Evolutionary conservation across 2,329 filamentous ascomycete species (phyloP), one percentile per base, ranked within the genome.

Genomic region (Talaromyces sp.): DNA sequence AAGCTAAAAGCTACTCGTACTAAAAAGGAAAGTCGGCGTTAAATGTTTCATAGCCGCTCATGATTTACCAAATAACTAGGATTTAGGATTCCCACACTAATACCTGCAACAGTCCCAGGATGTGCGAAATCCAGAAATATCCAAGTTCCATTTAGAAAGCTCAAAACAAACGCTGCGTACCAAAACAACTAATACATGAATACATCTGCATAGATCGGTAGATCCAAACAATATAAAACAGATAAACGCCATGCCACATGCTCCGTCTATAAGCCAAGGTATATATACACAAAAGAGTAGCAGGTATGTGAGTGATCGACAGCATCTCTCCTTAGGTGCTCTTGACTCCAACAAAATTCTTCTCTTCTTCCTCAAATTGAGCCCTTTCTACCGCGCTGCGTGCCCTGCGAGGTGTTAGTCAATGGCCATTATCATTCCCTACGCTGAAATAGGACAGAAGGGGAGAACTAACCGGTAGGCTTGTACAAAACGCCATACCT

Each of bases 401-500:
- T 31, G 84, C 85, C 53, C 80, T 77, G 50, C 19, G 59, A 49
- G 9, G 10, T 31, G 46, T 60, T 49, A 60, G 59, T 31, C 17
- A 46, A 21, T 41, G 31, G 55, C 46, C 27, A 49, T 19, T 38
- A 55, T 52, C 46, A 63, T 55, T 61, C 58, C 51, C 35, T 4
- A 50, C 9, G 10, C 9, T 11, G 24, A 55, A 53, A 43, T 61
- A 57, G 43, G 50, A 51, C 21, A 21, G 52, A 27, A 49, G 19
- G 46, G 29, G 27, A n/a, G 50, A 55, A 71, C 69, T 62, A 61
- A 77, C 75, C 74, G 78, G 67, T 79, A 87, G 6, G 85, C 85
- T 58, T 84, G 76, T 26, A 85, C 81, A 69, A 88, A 88, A 63
- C 82, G 81, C 86, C 86, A 88, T 9, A 82, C 80, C 70, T 88